Evolutionary conservation across 371 early-diverging fungal species (phyloP).

Genomic region (Saksenaea vasiformis): DNA sequence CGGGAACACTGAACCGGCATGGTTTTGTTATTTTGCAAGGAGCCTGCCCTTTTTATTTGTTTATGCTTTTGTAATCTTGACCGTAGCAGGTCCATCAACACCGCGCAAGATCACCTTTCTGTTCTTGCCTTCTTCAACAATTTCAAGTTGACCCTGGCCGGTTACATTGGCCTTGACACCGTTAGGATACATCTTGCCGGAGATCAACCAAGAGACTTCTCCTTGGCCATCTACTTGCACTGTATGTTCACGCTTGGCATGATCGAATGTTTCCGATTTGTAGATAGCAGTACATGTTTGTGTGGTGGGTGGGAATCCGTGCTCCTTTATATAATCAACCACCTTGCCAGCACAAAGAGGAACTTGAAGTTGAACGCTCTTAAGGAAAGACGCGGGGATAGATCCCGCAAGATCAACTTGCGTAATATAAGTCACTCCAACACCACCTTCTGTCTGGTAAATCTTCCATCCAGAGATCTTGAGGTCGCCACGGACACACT

Average conservation of each 20-base stretch:
- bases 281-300: slow-evolving; percentile 16
- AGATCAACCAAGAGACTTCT: slow-evolving; percentile 20
- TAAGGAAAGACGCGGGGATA: slow-evolving; percentile 42
- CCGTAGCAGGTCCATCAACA: slow-evolving; percentile 16
- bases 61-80: slow-evolving; percentile 28
- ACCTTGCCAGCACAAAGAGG: slow-evolving; percentile 50
- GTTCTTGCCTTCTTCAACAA: slow-evolving; percentile 14
- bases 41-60: too few relatives aligned
- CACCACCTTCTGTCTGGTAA: slow-evolving; percentile 28
- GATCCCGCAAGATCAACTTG: slow-evolving; percentile 49
- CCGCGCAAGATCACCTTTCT: background rate
- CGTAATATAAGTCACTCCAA: slow-evolving; percentile 43
- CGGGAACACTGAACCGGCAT: too few relatives aligned
- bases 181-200: slow-evolving; percentile 40
- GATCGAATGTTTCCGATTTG: slow-evolving; percentile 37
- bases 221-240: slow-evolving; percentile 25
- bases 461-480: slow-evolving; percentile 51
- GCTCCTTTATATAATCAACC: slow-evolving; percentile 31
- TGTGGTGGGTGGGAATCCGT: slow-evolving; percentile 38
- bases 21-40: too few relatives aligned
- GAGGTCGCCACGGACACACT: slow-evolving; percentile 41
- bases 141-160: slow-evolving; percentile 17
- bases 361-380: slow-evolving; percentile 40
- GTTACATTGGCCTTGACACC: slow-evolving; percentile 34
- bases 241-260: slow-evolving; percentile 21